A percentile compares a stretch with the other conserved stretches of the same genome.
These are phyloP conservation scores for Fusarium brevicatenulatum DNA, from an alignment of 2,329 filamentous ascomycete genomes.

Conservation along the genomic window DNA sequence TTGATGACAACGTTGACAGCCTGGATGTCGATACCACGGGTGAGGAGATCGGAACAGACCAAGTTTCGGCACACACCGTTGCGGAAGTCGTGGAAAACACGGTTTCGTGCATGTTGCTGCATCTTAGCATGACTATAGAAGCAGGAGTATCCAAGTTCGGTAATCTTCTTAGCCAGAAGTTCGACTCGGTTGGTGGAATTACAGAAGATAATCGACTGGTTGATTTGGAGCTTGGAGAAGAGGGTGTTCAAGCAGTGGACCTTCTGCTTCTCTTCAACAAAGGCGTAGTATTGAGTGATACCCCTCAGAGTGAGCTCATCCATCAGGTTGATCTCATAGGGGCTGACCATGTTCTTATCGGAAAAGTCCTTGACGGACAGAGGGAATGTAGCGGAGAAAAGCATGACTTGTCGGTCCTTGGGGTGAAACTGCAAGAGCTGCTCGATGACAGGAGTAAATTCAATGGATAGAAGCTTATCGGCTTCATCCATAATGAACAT, in stretches of 20 bases:
- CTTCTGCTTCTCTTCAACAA: conserved; percentile 99
- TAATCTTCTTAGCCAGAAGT: conserved; percentile 98
- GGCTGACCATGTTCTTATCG: conserved; percentile 96
- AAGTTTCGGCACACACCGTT: conserved; percentile 98
- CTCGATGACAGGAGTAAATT: conserved; percentile 98
- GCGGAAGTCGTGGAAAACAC: conserved; percentile 98
- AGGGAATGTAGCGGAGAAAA: conserved; percentile 98
- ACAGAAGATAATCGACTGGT: conserved; percentile 99
- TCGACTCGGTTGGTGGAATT: conserved; percentile 99
- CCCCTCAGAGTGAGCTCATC: conserved; percentile 97
- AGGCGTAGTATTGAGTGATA: conserved; percentile 99
- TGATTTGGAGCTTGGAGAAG: conserved; percentile 99
- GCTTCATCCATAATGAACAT: conserved; percentile 99
- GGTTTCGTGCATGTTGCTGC: conserved; percentile 95
- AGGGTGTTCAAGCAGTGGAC: conserved; percentile 98
- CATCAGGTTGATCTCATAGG: conserved; percentile 99
- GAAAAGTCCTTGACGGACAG: conserved; percentile 97
- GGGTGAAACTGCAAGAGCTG: conserved; percentile 95
- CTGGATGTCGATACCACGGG: conserved; percentile 99
- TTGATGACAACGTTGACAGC: conserved; percentile 99
- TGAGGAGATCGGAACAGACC: conserved; percentile 96
- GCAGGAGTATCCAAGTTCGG: conserved; percentile 97
- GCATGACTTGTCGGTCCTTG: conserved; percentile 98
- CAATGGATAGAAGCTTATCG: conserved; percentile 94
- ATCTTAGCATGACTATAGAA: conserved; percentile 99